phyloP scores from a whole-genome alignment of 116 monocot species.

The Iris pallida region DNA sequence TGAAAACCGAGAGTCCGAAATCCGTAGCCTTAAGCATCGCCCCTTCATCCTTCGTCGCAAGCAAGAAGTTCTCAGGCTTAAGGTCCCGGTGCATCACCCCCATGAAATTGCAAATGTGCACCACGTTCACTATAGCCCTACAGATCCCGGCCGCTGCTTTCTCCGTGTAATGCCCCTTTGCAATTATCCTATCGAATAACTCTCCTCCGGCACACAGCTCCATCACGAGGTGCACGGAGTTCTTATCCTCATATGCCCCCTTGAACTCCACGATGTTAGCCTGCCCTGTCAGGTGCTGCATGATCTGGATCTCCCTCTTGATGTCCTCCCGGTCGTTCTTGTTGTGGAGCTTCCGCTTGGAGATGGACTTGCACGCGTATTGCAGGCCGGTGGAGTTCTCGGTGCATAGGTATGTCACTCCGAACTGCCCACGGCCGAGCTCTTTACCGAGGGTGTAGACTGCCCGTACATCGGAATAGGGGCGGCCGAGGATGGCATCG shows the following conservation, averaged over 20 bases:
- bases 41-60: constrained; percentile 17
- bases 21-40: constrained; percentile 28
- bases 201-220: constrained; percentile 30
- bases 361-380: constrained; percentile 30
- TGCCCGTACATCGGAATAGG: constrained; percentile 18
- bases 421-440: constrained; percentile 31
- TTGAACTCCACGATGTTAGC: constrained; percentile 31
- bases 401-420: constrained; percentile 25
- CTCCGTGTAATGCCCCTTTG: constrained; percentile 27
- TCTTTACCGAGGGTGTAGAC: constrained; percentile 23
- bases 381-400: constrained; percentile 13
- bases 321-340: constrained; percentile 21
- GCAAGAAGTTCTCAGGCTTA: constrained; percentile 32
- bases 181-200: constrained; percentile 30
- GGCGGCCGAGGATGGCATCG: constrained; percentile 20
- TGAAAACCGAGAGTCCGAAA: constrained; percentile 29
- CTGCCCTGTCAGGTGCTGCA: constrained; percentile 31
- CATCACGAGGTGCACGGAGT: constrained; percentile 23
- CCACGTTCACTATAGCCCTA: constrained; percentile 28
- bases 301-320: constrained; percentile 28
- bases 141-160: constrained; percentile 21
- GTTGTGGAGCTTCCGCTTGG: constrained; percentile 23
- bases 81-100: constrained; percentile 32
- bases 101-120: constrained; percentile 31
- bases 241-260: constrained; percentile 23